Percentiles rank a stretch among this genome's conserved stretches.
phyloP scores from a whole-genome alignment of 495 filamentous ascomycete species.

The Mycothermus thermophilus region DNA sequence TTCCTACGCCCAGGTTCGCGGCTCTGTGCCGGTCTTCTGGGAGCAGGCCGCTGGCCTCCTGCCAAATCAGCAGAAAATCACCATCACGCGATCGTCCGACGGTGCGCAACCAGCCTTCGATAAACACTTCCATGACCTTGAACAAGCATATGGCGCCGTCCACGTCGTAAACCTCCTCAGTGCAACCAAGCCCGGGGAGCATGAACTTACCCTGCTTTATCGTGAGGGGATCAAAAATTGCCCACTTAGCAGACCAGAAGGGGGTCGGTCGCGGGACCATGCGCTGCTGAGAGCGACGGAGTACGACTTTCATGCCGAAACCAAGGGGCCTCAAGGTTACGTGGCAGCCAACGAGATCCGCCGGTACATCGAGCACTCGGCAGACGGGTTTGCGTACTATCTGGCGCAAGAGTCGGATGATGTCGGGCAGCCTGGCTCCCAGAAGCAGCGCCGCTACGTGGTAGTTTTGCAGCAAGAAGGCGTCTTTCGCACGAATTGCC shows the following conservation, averaged over 20 bases:
- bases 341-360: conserved; percentile 72
- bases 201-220: conserved; percentile 64
- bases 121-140: conserved; percentile 77
- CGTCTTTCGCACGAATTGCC: conserved; percentile 87
- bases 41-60: conserved; percentile 80
- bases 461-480: conserved; percentile 83
- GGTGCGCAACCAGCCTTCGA: conserved; percentile 92
- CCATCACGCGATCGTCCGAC: conserved; percentile 74
- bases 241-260: conserved; percentile 40
- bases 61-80: conserved; percentile 89
- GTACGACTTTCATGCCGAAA: conserved; percentile 93
- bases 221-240: conserved; percentile 61
- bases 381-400: conserved; percentile 81
- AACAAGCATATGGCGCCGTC: conserved; percentile 71
- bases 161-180: conserved; percentile 90
- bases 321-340: conserved; percentile 73
- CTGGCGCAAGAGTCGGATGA: conserved; percentile 59
- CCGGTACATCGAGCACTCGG: conserved; percentile 55
- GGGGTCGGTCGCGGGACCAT: conserved; percentile 40
- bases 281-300: conserved; percentile 64
- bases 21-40: conserved; percentile 94
- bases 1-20: conserved; percentile 85
- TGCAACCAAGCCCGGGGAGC: conserved; percentile 68
- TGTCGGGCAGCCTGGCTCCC: conserved; percentile 11
- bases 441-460: conserved; percentile 36